Conservation (phyloP, 2,329 filamentous ascomycete species). For the Lomentospora prolificans region DNA sequence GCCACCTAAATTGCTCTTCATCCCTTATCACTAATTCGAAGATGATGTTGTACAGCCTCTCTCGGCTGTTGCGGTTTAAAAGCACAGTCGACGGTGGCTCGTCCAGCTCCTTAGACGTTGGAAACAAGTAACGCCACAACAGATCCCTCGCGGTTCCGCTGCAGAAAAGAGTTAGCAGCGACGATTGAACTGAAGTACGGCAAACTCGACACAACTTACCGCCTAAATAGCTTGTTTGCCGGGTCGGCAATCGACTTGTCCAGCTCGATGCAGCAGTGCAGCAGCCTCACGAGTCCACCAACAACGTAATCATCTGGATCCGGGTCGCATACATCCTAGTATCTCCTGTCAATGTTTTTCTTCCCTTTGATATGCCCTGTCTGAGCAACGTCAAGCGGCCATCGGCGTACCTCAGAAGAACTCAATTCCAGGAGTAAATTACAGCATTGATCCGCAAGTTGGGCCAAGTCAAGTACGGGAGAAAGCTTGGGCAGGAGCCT, state of each 20-base stretch:
- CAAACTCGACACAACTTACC: neutral
- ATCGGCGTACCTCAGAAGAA: slow-evolving; percentile 32
- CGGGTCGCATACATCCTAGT: slow-evolving; percentile 1
- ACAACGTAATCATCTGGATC: slow-evolving; percentile 19
- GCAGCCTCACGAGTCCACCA: slow-evolving; percentile 25
- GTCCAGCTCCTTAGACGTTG: slow-evolving; percentile 21
- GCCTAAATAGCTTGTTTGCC: neutral
- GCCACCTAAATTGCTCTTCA: slow-evolving; percentile 32
- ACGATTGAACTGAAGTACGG: neutral
- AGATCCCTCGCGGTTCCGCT: slow-evolving; percentile 27
- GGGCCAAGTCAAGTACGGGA: slow-evolving; percentile 13
- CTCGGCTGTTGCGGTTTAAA: slow-evolving; percentile 45
- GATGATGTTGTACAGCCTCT: slow-evolving; percentile 51
- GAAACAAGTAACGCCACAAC: slow-evolving; percentile 61
- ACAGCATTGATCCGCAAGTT: slow-evolving; percentile 19
- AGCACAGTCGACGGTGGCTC: slow-evolving; percentile 28
- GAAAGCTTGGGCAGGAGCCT: neutral
- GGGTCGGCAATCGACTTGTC: slow-evolving; percentile 9
- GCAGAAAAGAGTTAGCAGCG: neutral
- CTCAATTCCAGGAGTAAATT: slow-evolving; percentile 26
- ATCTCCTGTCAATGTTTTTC: neutral
- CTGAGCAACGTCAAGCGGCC: too few relatives aligned
- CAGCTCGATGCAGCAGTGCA: slow-evolving; percentile 17
- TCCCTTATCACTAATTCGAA: slow-evolving; percentile 44
- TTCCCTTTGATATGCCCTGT: neutral